Evolutionary conservation across 2,329 filamentous ascomycete genomes (phyloP).

Genomic region (Pezizomycotina sp.): DNA sequence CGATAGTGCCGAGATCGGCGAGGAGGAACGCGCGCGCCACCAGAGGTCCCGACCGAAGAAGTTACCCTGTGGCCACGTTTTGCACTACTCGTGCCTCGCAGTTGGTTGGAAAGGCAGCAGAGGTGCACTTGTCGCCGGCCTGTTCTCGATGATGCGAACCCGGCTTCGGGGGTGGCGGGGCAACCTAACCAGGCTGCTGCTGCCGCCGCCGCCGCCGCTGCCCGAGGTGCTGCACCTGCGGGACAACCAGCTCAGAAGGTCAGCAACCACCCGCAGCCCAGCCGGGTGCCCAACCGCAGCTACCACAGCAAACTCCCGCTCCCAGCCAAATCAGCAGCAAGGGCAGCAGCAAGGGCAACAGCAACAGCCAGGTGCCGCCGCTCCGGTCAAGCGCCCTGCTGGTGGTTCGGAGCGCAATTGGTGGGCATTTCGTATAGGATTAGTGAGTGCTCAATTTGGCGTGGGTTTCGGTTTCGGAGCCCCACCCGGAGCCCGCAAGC

Average conservation of each 20-base stretch:
- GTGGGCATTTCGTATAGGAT: too few relatives aligned
- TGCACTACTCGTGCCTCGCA: slow-evolving; percentile 87
- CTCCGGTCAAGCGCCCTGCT: background rate
- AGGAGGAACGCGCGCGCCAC: slow-evolving; percentile 43
- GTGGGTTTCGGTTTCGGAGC: background rate
- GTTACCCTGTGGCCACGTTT: slow-evolving; percentile 83
- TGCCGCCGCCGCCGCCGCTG: too few relatives aligned
- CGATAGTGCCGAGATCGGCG: slow-evolving; percentile 26
- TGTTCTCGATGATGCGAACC: slow-evolving; percentile 45
- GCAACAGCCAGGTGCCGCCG: background rate
- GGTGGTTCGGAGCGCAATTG: too few relatives aligned
- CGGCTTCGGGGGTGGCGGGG: background rate
- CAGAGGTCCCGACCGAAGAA: slow-evolving; percentile 85
- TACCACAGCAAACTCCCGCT: too few relatives aligned
- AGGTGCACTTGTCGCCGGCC: slow-evolving; percentile 85
- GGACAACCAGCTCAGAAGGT: too few relatives aligned
- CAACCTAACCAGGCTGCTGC: too few relatives aligned
- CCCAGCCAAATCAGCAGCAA: too few relatives aligned
- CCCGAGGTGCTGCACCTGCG: too few relatives aligned
- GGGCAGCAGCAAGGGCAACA: background rate
- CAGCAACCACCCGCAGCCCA: too few relatives aligned
- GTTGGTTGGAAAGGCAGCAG: slow-evolving; percentile 94
- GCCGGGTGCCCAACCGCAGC: too few relatives aligned
- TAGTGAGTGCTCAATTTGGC: too few relatives aligned
- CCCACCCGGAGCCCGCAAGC: background rate